Base-by-base conservation (phyloP, 2,329 filamentous ascomycete species). In the Metarhizium robertsii region DNA sequence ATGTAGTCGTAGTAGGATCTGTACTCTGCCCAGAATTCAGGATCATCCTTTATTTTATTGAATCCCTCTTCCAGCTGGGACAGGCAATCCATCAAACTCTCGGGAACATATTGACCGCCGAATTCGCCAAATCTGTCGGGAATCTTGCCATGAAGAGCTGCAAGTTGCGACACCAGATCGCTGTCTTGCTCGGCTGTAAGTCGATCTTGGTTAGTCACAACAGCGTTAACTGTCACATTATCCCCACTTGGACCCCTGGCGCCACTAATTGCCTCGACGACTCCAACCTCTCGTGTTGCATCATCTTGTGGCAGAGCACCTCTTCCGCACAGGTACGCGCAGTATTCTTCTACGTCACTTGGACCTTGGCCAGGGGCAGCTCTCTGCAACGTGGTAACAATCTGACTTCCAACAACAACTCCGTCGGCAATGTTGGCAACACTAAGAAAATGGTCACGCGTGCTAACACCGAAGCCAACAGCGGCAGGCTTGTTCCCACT, bases 61-160 rank as follows among this genome's bases (percentile, higher is more conserved):
- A 99, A 99, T 38, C 92, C 94, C 32, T 84, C 83, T 73, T 99
- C 92, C 6, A 99, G 81, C 73, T 99, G 84, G 0, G 86, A 86
- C 57, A 99, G 76, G 68, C 92, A 97, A 74, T 97, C 92, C 92
- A 99, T 97, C 58, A 99, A 80, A 20, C 91, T 94, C 72, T 99
- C 94, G 1, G 94, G 94, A 2, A 99, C 94, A 67, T 96, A 99
- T 71, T 97, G 92, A 16, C 94, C 94, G 65, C 94, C 94, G 61
- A 95, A 99, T 69, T 96, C 88, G 61, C 94, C 94, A 65, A 99
- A 97, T 53, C 91, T 86, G 60, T 90, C 84, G 13, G 92, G 90
- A 53, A 94, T 84, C 63, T 87, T 84, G 61, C 81, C 81, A 67
- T 95, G 94, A 58, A 96, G 78, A 16, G 89, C 87, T 57, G 90